A percentile compares a stretch with the other conserved stretches of the same genome.
Evolutionary conservation across 2,329 filamentous ascomycete genomes (phyloP).

Genomic region (Fusarium camptoceras): DNA sequence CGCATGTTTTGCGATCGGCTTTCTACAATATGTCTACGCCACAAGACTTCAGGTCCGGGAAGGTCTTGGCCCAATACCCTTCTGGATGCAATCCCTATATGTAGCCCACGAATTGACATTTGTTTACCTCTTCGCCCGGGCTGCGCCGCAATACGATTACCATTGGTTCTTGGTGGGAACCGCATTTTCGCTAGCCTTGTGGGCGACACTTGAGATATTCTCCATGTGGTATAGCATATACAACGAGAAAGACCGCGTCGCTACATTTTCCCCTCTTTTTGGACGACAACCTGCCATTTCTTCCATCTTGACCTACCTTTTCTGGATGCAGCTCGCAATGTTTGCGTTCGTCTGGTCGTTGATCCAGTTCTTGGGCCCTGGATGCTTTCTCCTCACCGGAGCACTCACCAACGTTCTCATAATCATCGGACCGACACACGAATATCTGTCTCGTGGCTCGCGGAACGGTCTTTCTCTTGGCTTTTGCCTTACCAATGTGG

Average conservation of each 20-base stretch:
- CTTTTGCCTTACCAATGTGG: constrained; percentile 13
- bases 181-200: not conserved
- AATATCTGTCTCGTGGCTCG: constrained; percentile 7
- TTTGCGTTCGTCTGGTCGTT: too few relatives aligned
- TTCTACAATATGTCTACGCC: constrained; percentile 13
- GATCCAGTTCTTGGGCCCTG: too few relatives aligned
- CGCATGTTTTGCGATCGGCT: not conserved
- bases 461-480: constrained; percentile 4
- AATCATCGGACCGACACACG: constrained; percentile 4
- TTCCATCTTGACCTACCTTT: too few relatives aligned
- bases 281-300: not conserved
- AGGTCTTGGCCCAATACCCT: constrained; percentile 12
- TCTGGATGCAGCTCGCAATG: too few relatives aligned
- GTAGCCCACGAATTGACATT: constrained; percentile 3
- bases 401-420: constrained; percentile 14
- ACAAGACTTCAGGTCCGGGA: constrained; percentile 7
- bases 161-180: constrained; percentile 7
- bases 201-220: not conserved
- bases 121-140: not conserved
- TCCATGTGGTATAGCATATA: constrained; percentile 1
- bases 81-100: constrained; percentile 18
- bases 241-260: not conserved
- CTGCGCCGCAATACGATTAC: not conserved
- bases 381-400: not conserved
- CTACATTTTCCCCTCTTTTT: not conserved